Percentiles rank a stretch among this genome's conserved stretches.
Conservation (phyloP, 179 eudicot species). For the Heliamphora pulchella region DNA sequence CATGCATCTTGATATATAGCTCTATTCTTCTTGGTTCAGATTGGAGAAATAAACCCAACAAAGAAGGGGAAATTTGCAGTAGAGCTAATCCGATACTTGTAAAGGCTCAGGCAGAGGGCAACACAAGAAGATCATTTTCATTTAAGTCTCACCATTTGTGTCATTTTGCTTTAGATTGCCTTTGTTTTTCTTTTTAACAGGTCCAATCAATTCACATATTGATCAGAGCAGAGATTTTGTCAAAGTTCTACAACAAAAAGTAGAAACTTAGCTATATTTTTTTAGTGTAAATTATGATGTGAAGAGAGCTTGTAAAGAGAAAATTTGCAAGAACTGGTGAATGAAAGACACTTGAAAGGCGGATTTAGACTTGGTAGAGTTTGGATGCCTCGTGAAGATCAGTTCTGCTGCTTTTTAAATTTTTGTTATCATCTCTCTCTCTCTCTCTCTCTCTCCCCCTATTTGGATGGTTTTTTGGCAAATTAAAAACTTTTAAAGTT, state of each 20-base stretch:
- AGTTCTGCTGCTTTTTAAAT: no score
- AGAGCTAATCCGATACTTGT: conserved; percentile 68
- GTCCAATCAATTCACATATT: not conserved
- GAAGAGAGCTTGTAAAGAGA: no score
- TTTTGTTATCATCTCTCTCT: no score
- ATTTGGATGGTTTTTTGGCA: no score
- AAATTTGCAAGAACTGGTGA: no score
- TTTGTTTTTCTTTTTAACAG: not conserved
- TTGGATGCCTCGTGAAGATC: no score
- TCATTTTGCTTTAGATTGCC: not conserved
- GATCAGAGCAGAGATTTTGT: not conserved
- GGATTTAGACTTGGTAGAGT: no score
- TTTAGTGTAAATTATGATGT: no score
- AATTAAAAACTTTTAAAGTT: no score
- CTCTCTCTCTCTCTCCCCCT: no score
- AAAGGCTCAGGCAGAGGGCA: not conserved
- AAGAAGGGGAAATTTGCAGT: conserved; percentile 81
- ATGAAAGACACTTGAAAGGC: no score
- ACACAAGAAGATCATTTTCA: not conserved
- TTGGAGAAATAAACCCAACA: conserved; percentile 74
- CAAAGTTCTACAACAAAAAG: not conserved
- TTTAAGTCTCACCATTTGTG: not conserved
- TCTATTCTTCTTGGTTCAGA: conserved; percentile 32
- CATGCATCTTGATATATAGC: not conserved
- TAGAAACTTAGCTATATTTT: not conserved